A percentile compares a stretch with the other conserved stretches of the same genome.
phyloP scores from a whole-genome alignment of 192 early-diverging fungal species.

The Tieghemiomyces parasiticus region DNA sequence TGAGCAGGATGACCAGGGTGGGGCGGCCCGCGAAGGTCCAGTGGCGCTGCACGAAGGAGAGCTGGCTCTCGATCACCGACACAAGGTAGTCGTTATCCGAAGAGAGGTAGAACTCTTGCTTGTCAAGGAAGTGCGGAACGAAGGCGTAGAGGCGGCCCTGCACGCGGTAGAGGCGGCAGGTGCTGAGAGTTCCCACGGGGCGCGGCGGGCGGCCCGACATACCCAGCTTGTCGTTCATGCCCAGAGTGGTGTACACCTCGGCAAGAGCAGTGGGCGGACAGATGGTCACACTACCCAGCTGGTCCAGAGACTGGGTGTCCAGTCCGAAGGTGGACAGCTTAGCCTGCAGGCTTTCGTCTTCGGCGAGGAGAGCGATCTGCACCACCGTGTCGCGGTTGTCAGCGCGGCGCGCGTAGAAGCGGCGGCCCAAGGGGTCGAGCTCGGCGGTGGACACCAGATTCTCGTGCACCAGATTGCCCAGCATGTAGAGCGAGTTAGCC shows the following conservation, averaged over 20 bases:
- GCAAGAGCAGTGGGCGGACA: constrained; percentile 53
- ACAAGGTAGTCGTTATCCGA: constrained; percentile 75
- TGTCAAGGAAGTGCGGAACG: constrained; percentile 77
- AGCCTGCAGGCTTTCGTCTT: constrained; percentile 53
- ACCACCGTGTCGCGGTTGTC: constrained; percentile 43
- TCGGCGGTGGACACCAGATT: constrained; percentile 60
- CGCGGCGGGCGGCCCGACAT: constrained; percentile 59
- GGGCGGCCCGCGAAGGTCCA: constrained; percentile 61
- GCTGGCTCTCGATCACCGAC: constrained; percentile 55
- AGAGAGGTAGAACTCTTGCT: constrained; percentile 73
- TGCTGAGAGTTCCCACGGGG: constrained; percentile 63
- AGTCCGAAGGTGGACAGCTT: constrained; percentile 56
- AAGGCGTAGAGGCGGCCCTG: constrained; percentile 73
- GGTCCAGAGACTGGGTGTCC: constrained; percentile 63
- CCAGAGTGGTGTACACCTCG: constrained; percentile 59
- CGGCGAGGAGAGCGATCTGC: constrained; percentile 64
- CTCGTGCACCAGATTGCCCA: constrained; percentile 63
- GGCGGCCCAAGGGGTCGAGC: constrained; percentile 66
- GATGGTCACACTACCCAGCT: constrained; percentile 53
- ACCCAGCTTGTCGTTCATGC: constrained; percentile 60
- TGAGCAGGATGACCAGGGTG: constrained; percentile 60
- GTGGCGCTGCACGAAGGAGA: constrained; percentile 56
- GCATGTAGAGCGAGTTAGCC: constrained; percentile 68
- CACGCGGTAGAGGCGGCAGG: constrained; percentile 65
- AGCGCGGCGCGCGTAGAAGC: constrained; percentile 36